Conservation (phyloP, 805 yeast genomes). For the Nakazawaea holstii region DNA sequence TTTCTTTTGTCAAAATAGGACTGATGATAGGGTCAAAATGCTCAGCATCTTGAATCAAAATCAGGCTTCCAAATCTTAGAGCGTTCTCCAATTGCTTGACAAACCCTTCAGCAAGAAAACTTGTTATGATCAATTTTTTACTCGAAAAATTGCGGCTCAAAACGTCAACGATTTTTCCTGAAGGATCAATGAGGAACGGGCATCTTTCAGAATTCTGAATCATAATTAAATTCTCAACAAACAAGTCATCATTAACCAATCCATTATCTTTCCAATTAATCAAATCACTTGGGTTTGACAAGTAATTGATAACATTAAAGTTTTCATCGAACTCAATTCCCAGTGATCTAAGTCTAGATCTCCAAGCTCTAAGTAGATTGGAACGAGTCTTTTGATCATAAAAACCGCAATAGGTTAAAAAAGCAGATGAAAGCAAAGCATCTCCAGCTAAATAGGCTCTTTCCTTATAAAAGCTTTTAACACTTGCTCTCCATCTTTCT, state of each 20-base stretch:
- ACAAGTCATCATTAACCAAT: constrained; percentile 53
- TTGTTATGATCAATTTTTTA: constrained; percentile 45
- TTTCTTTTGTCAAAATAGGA: constrained; percentile 57
- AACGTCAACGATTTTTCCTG: constrained; percentile 37
- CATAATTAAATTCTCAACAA: constrained; percentile 58
- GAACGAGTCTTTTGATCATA: constrained; percentile 45
- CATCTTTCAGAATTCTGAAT: constrained; percentile 31
- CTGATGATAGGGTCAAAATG: constrained; percentile 69
- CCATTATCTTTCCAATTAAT: constrained; percentile 49
- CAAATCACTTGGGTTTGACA: constrained; percentile 35
- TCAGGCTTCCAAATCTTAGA: constrained; percentile 72
- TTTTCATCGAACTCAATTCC: constrained; percentile 35
- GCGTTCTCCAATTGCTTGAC: constrained; percentile 72
- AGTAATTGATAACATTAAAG: constrained; percentile 27
- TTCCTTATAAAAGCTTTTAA: constrained; percentile 42
- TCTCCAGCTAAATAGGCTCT: constrained; percentile 56
- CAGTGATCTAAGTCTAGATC: constrained; percentile 24
- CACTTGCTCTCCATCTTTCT: constrained; percentile 64
- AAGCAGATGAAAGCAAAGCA: constrained; percentile 57
- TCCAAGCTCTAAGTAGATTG: constrained; percentile 30
- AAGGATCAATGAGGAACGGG: constrained; percentile 74
- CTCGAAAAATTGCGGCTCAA: constrained; percentile 28
- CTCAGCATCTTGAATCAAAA: constrained; percentile 78
- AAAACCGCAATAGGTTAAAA: constrained; percentile 54
- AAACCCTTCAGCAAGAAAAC: constrained; percentile 67